Base-by-base conservation (phyloP, 1,139 yeast species). In the Sugiyamaella xylanicola region DNA sequence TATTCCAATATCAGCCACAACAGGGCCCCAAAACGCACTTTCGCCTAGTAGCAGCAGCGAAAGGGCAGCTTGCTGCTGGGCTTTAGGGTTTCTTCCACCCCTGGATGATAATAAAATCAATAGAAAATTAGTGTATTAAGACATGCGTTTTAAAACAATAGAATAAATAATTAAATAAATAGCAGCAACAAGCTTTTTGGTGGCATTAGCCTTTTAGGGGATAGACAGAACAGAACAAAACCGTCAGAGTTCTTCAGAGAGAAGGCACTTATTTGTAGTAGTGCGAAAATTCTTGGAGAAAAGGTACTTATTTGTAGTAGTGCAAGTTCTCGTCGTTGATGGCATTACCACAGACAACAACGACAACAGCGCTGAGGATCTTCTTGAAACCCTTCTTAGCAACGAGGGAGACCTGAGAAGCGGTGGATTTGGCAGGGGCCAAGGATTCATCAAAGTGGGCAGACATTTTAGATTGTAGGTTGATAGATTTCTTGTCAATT, bases 381-480 rank as follows among this genome's bases (percentile, higher is more conserved):
- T 41, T 41, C 45, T 41, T 41, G 16, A 41, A 7, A n/a, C 45
- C 45, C 32, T 41, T 41, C 25, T 41, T 41, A 21, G 45, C 45
- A 20, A 22, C 45, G 3, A n/a, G 27, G 32, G 45, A 41, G 8
- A 41, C 45, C 16, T 41, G 45, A 41, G 45, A 41, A 19, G 45
- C 45, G 11, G 45, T 41, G 11, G 45, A 41, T 21, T 22, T 41
- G 27, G 45, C 45, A 41, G 45, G 45, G 27, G 45, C 32, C 15
- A 41, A 21, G 5, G 45, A 41, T 41, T 41, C 45, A 11, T 41
- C 45, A 41, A 41, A 41, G 45, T 41, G 4, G 5, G 27, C 15
- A 41, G 45, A 4, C 45, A 41, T 41, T 41, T 41, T 40, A 25
- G 32, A 25, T n/a, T 25, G 29, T 25, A 9, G 5, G 29, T 25